Evolutionary conservation across 108 stramenopile species (phyloP), one percentile per base, ranked within the genome.

Genomic region (Epithemia pelagica): DNA sequence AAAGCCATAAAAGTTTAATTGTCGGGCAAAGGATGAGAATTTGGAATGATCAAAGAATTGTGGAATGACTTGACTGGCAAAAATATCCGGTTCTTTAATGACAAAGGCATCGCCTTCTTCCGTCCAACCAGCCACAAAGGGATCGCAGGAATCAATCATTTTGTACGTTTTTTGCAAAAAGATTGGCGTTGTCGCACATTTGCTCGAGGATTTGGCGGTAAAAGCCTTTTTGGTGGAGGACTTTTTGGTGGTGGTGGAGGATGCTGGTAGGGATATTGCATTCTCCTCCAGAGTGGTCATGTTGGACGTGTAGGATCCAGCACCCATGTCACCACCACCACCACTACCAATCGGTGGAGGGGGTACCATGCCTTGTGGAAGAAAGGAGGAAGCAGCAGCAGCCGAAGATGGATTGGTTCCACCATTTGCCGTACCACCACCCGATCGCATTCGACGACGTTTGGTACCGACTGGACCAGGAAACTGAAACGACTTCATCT

Each of bases 11-110:
- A 90, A 82, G 65, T 91, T 91, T 59, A 91, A 58, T 58, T 84
- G 77, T 22, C 69, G 62, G 3, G 79, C 79, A 76, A 80, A 80
- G 52, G 68, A 62, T 30, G 72, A 77, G 62, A 80, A 81, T 54
- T 83, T 92, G 77, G 88, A 89, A 74, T 94, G 92, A 67, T 91
- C 92, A 64, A 94, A 94, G 64, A 89, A 94, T 54, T 89, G 86
- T 7, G 92, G 92, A 62, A 90, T 90, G 33, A 89, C 68, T 28
- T 66, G 58, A 0, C 73, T 30, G 0, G 84, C 84, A 78, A 88
- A 85, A 10, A 74, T 46, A 61, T 84, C 84, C 15, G 92, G 86
- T 59, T 94, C 83, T 64, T 94, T 94, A 58, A 94, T 86, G 1
- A 86, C 79, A 69, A 94, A 94, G 75, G 84, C 88, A 19, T 89